Evolutionary conservation across 108 stramenopile genomes (phyloP), one percentile per base, ranked within the genome.

Genomic region (Cyclotella baltica): DNA sequence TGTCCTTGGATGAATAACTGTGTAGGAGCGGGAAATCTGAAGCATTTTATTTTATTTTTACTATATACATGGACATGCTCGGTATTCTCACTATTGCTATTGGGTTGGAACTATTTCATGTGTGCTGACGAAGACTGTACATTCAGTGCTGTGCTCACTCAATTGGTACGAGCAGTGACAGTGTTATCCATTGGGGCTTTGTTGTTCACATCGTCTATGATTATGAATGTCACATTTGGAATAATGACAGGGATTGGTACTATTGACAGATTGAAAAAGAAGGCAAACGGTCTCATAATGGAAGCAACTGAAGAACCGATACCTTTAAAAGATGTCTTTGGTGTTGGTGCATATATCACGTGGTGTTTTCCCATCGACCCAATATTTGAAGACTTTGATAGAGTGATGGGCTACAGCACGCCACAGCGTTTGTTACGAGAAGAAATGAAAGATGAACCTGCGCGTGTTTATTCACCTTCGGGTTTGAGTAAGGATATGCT

Each of bases 1-100:
- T 94, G 92, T 78, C 89, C 92, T 16, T 93, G 92, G 90, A 97
- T 98, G 90, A 98, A 98, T 86, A 98, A 98, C 84, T 98, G 98
- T 78, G 86, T 98, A 19, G 98, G 97, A 51, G 87, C 86, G 9
- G 83, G 75, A 23, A 98, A 98, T 73, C 76, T 93, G 73, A 91
- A 93, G 74, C 90, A 90, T 73, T 93, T 93, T 66, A 83, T 90
- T 69, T 83, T 93, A 59, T 93, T 93, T 67, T 74, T 93, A 50
- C 28, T 83, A n/a, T 93, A 93, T 63, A 90, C 89, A 29, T 93
- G 90, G 90, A 77, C 76, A 28, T 86, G 87, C 23, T 89, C 88
- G 33, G 83, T 82, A 37, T 88, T 88, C 80, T 86, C 90, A 33
- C 73, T 93, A 73, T 58, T 86, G 20, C 37, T 93, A 16, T 85